Evolutionary conservation across 1,284 basidiomycete genomes (phyloP), one percentile per base, ranked within the genome.

Genomic region (Trametes versicolor): DNA sequence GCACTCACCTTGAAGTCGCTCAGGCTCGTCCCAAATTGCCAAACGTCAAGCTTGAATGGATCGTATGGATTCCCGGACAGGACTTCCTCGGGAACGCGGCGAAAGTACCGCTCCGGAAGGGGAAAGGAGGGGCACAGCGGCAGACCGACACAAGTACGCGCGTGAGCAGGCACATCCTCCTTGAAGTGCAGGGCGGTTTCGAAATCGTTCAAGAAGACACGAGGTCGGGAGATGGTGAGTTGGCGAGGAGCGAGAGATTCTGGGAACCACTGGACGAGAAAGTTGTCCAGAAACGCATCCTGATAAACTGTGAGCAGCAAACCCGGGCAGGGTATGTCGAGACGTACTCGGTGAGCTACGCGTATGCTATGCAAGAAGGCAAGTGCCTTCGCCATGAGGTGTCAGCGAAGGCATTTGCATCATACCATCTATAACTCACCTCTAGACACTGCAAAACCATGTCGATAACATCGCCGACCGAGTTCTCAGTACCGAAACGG

Each of bases 1-100:
- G 25, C 29, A 32, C 59, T n/a, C 57, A 78, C 64, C 60, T 59
- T 62, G 41, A 62, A 59, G 17, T 54, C 29, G 10, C 21, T 15
- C 15, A 75, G 52, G 37, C 60, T 65, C 0, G 12, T 57, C 0
- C 66, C 71, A 17, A 76, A 58, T 55, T 77, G 75, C 76, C 76
- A 78, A 4, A 78, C 66, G 69, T 77, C 76, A 0, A 74, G 54
- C 60, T 71, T 71, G 63, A 76, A 77, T 2, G 75, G 73, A 54
- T 64, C 63, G 51, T 76, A 76, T 0, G 73, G 66, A 39, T 66
- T 29, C 10, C 68, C 73, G 3, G 64, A 58, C 1, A 32, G 12
- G 2, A 74, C 62, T 29, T 70, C 69, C 0, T 60, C 60, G 0
- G 74, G 68, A 12, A 57, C 48, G 1, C 71, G 71, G n/a, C 73